These are phyloP conservation scores for Phytopythium litorale DNA, from an alignment of 352 stramenopile species.

Conservation along the genomic window DNA sequence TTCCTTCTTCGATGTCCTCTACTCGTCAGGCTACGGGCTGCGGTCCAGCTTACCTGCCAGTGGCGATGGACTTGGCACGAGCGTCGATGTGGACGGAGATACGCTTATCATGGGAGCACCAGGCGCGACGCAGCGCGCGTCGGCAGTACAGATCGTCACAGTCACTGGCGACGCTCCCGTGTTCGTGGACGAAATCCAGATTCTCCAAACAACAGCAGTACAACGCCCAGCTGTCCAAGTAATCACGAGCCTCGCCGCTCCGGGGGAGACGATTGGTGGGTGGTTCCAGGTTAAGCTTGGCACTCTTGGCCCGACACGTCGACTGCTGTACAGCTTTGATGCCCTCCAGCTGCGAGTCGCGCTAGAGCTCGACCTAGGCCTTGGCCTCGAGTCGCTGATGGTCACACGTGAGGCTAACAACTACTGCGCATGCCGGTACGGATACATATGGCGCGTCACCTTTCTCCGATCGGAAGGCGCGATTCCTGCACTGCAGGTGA, in stretches of 20 bases:
- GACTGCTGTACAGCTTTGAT: slow-evolving; percentile 69
- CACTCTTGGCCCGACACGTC: slow-evolving; percentile 45
- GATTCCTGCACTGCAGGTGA: slow-evolving; percentile 37
- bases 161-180: slow-evolving; percentile 37
- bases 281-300: slow-evolving; percentile 71
- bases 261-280: slow-evolving; percentile 58
- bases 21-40: slow-evolving; percentile 65
- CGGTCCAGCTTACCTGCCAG: slow-evolving; percentile 54
- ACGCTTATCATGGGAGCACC: slow-evolving; percentile 70
- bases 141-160: slow-evolving; percentile 71
- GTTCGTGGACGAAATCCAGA: slow-evolving; percentile 73
- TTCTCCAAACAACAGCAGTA: slow-evolving; percentile 46
- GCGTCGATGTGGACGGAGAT: slow-evolving; percentile 62
- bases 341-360: slow-evolving; percentile 58
- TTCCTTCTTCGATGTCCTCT: slow-evolving; percentile 63
- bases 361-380: slow-evolving; percentile 73
- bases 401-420: slow-evolving; percentile 59
- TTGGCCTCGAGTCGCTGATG: slow-evolving; percentile 49
- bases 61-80: slow-evolving; percentile 52
- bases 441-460: slow-evolving; percentile 74
- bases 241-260: slow-evolving; percentile 59
- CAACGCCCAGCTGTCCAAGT: slow-evolving; percentile 65
- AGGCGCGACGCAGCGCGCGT: slow-evolving; percentile 46
- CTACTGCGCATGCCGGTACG: slow-evolving; percentile 66
- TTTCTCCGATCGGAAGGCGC: slow-evolving; percentile 68